These are phyloP conservation scores for Asterochloris sp. DNA, from an alignment of 139 green algal species.

Conservation along the genomic window DNA sequence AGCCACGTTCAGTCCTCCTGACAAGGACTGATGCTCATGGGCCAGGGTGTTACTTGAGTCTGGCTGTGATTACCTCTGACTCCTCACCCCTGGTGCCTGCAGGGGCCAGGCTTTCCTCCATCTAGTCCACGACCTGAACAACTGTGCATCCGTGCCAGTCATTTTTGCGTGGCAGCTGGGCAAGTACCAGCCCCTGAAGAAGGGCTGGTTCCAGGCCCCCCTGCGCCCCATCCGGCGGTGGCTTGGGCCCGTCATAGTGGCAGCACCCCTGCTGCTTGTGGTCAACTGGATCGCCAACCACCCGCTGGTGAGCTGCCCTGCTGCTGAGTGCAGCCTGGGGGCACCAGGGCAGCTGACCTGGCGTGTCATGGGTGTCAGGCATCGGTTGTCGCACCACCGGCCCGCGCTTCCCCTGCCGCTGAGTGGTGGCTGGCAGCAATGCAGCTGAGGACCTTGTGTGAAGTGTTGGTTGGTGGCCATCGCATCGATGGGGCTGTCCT, in stretches of 20 bases:
- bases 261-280: background rate
- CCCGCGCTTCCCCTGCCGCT: no score
- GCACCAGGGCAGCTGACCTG: background rate
- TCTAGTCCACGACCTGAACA: background rate
- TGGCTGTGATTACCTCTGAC: no score
- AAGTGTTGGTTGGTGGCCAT: background rate
- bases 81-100: background rate
- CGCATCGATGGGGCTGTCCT: background rate
- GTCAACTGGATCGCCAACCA: background rate
- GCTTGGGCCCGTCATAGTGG: background rate
- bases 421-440: no score
- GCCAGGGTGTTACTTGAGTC: no score
- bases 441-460: no score
- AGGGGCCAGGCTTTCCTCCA: conserved; percentile 6
- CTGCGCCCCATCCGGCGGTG: background rate
- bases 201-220: conserved; percentile 1
- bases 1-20: no score
- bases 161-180: background rate
- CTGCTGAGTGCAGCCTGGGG: background rate
- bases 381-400: background rate
- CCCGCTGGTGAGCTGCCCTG: background rate
- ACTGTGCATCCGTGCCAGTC: background rate
- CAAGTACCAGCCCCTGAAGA: background rate
- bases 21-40: no score
- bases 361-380: background rate